These are phyloP conservation scores for Xylariaceae sp. DNA, from an alignment of 2,329 filamentous ascomycete genomes.

Conservation along the genomic window DNA sequence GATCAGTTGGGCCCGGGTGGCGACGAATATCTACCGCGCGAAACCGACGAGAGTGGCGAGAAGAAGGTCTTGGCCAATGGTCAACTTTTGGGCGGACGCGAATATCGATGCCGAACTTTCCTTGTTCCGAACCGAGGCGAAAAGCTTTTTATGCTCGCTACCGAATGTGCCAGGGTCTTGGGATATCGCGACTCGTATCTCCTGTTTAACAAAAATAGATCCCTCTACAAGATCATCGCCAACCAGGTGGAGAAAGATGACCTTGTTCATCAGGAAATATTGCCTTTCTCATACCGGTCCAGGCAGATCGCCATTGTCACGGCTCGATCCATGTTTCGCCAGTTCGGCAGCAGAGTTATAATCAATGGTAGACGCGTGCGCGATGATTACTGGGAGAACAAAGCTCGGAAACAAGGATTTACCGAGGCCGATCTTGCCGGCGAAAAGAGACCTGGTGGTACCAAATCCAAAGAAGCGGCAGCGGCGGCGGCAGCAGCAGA, in stretches of 20 bases:
- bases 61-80: slow-evolving; percentile 87
- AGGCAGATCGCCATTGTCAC: slow-evolving; percentile 98
- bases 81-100: slow-evolving; percentile 73
- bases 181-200: slow-evolving; percentile 97
- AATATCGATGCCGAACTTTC: slow-evolving; percentile 92
- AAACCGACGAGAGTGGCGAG: slow-evolving; percentile 89
- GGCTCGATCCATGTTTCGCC: slow-evolving; percentile 95
- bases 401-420: slow-evolving; percentile 94
- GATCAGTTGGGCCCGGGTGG: slow-evolving; percentile 85
- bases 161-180: slow-evolving; percentile 89
- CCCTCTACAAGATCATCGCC: slow-evolving; percentile 95
- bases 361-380: slow-evolving; percentile 84
- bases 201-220: slow-evolving; percentile 97
- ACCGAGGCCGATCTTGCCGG: slow-evolving; percentile 94
- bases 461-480: slow-evolving; percentile 80
- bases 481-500: slow-evolving; percentile 71
- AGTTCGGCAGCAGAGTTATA: slow-evolving; percentile 94
- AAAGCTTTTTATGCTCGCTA: slow-evolving; percentile 97
- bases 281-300: slow-evolving; percentile 97
- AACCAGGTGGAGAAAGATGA: slow-evolving; percentile 96
- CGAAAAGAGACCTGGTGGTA: slow-evolving; percentile 89
- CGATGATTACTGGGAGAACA: slow-evolving; percentile 98
- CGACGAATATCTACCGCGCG: slow-evolving; percentile 92
- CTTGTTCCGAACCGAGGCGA: slow-evolving; percentile 84
- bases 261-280: slow-evolving; percentile 86